Base-by-base conservation (phyloP, 495 filamentous ascomycete genomes). In the Collariella sp. region DNA sequence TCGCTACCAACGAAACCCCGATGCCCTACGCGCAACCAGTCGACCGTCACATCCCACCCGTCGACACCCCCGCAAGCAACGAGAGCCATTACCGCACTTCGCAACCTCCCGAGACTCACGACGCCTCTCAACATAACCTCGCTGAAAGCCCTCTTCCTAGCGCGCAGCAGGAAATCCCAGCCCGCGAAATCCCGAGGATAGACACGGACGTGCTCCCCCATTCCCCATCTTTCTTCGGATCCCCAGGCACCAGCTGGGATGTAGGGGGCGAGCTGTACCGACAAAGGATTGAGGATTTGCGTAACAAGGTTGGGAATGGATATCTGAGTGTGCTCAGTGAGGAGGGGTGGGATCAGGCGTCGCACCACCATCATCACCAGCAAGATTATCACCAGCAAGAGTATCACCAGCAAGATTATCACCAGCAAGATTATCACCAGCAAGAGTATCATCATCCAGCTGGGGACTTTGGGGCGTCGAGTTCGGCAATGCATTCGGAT, bases 311-410 rank as follows among this genome's bases (percentile, higher is more conserved):
- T 46, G 87, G 89, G 34, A 85, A 80, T 56, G 83, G 82, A 45
- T 98, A 94, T 79, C 77, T 96, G 29, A 89, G 82, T 55, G 86
- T 89, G 5, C 76, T 97, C 42, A 84, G 83, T 52, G 93, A 95
- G 58, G 85, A 89, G 62, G 75, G 77, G n/a, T 79, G 78, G 77
- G 75, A 79, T 58, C 46, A 67, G 9, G 49, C 62, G 1, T 62
- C 67, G 5, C 26, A 31, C 9, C n/a, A n/a, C n/a, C n/a, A n/a
- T n/a, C n/a, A n/a, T 36, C 66, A 67, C 34, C 63, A 67, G 18
- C 48, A 67, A 15, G 62, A 67, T 6, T 74, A 69, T 38, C 61
- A 62, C 40, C 45, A 65, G n/a, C n/a, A n/a, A n/a, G n/a, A n/a
- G n/a, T n/a, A n/a, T n/a, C n/a, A 33, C n/a, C n/a, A n/a, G n/a